Conservation (phyloP, 1,284 basidiomycete genomes). For the Heliocybe sulcata region DNA sequence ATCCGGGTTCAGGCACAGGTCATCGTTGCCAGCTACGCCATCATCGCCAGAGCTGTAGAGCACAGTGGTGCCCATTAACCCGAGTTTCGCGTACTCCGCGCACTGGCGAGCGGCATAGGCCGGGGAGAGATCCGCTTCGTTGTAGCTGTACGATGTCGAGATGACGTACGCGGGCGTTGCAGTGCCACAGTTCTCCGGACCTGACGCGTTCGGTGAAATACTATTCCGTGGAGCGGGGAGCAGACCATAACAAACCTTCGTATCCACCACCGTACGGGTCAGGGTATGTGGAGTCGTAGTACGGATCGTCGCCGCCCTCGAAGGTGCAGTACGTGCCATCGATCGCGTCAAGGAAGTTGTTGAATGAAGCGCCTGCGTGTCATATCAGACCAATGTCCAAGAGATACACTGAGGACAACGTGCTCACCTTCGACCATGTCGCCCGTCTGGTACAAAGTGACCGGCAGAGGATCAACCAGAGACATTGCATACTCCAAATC, state of each 20-base stretch:
- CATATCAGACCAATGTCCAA: neutral
- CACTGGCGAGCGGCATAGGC: conserved; percentile 45
- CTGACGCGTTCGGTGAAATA: conserved; percentile 13
- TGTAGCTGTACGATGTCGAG: conserved; percentile 44
- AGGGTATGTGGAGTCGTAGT: conserved; percentile 32
- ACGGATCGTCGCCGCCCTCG: conserved; percentile 34
- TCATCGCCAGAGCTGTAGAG: conserved; percentile 32
- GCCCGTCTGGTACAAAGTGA: conserved; percentile 41
- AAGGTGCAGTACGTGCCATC: conserved; percentile 36
- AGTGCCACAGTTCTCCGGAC: conserved; percentile 42
- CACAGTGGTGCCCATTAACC: conserved; percentile 36
- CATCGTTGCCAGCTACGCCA: conserved; percentile 40
- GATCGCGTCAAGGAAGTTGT: conserved; percentile 36
- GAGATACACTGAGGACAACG: conserved; percentile 7
- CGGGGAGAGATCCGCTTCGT: conserved; percentile 38
- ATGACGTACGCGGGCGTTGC: conserved; percentile 42
- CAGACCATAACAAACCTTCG: conserved; percentile 10
- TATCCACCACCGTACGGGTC: conserved; percentile 28
- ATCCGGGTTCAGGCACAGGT: conserved; percentile 32
- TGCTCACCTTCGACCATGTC: conserved; percentile 29
- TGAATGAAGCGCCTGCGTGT: conserved; percentile 28
- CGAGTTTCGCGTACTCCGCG: conserved; percentile 45
- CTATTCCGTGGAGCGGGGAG: neutral
- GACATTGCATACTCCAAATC: conserved; percentile 35
- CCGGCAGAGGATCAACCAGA: conserved; percentile 27